Conservation (phyloP, 805 yeast species). For the Cyberlindnera misumaiensis region DNA sequence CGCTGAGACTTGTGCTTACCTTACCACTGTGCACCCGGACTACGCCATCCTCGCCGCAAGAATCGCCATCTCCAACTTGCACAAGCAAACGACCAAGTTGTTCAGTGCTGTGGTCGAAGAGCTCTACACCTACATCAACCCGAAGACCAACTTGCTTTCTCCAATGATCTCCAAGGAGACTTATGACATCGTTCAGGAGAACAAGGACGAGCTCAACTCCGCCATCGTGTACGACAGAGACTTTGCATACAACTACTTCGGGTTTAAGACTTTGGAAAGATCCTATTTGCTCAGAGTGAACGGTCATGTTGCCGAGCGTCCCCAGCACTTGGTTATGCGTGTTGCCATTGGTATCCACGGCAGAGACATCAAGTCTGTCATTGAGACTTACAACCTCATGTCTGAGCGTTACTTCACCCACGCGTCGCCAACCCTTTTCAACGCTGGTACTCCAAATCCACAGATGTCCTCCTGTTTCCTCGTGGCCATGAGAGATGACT, state of each 20-base stretch:
- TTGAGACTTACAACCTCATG: conserved; percentile 86
- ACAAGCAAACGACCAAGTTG: conserved; percentile 86
- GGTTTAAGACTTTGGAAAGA: conserved; percentile 85
- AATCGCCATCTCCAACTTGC: conserved; percentile 89
- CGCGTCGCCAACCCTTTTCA: conserved; percentile 92
- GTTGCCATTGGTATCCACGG: conserved; percentile 91
- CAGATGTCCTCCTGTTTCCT: conserved; percentile 90
- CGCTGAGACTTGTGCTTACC: conserved; percentile 95
- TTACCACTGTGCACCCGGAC: conserved; percentile 98
- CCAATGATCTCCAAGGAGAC: conserved; percentile 60
- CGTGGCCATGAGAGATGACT: conserved; percentile 87
- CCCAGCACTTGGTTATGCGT: conserved; percentile 85
- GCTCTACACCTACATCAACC: conserved; percentile 73
- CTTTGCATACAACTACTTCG: conserved; percentile 73
- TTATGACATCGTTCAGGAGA: conserved; percentile 51
- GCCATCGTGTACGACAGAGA: conserved; percentile 77
- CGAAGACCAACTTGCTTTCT: conserved; percentile 59
- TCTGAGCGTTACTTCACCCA: conserved; percentile 83
- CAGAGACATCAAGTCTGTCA: conserved; percentile 50
- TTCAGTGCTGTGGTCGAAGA: conserved; percentile 73
- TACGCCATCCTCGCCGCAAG: conserved; percentile 93
- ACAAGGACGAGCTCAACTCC: conserved; percentile 62
- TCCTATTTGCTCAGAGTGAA: conserved; percentile 68
- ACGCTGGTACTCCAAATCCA: conserved; percentile 83
- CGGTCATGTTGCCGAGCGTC: conserved; percentile 76